phyloP scores from a whole-genome alignment of 2,329 filamentous ascomycete species.

The Colletotrichum sp. region DNA sequence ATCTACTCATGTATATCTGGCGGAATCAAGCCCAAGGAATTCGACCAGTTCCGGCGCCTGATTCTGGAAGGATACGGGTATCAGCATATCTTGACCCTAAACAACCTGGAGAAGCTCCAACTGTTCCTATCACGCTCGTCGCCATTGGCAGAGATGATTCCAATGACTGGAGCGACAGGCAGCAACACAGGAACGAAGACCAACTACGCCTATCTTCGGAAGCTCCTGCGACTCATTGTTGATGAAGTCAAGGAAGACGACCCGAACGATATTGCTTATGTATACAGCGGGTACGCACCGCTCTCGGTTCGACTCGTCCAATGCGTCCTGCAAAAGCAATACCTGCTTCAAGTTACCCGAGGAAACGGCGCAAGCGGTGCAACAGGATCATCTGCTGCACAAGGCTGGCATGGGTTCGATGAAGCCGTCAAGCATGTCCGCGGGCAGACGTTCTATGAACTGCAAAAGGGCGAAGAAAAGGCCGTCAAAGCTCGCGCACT shows the following conservation, averaged over 20 bases:
- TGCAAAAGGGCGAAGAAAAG: conserved; percentile 92
- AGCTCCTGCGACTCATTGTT: conserved; percentile 85
- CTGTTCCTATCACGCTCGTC: conserved; percentile 80
- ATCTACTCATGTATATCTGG: conserved; percentile 90
- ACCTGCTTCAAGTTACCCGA: conserved; percentile 72
- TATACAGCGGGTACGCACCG: conserved; percentile 96
- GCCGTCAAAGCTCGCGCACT: conserved; percentile 85
- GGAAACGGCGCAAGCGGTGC: conserved; percentile 58
- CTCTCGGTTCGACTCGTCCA: conserved; percentile 91
- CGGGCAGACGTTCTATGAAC: conserved; percentile 88
- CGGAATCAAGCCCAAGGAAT: conserved; percentile 85
- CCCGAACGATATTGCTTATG: conserved; percentile 94
- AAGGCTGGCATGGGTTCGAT: conserved; percentile 93
- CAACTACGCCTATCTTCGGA: conserved; percentile 88
- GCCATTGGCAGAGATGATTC: conserved; percentile 80
- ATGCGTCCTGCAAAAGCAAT: conserved; percentile 89
- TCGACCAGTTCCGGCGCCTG: conserved; percentile 86
- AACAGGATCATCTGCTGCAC: conserved; percentile 49
- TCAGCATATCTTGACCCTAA: conserved; percentile 89
- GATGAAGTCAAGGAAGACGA: conserved; percentile 97
- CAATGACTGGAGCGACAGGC: conserved; percentile 68
- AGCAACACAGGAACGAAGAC: conserved; percentile 73
- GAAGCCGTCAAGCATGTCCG: conserved; percentile 87
- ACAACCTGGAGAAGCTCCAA: conserved; percentile 86
- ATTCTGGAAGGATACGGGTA: conserved; percentile 94